Percentiles rank a stretch among this genome's conserved stretches.
Evolutionary conservation across 148 eudicot genomes (phyloP).

Genomic region (Talinum fruticosum): DNA sequence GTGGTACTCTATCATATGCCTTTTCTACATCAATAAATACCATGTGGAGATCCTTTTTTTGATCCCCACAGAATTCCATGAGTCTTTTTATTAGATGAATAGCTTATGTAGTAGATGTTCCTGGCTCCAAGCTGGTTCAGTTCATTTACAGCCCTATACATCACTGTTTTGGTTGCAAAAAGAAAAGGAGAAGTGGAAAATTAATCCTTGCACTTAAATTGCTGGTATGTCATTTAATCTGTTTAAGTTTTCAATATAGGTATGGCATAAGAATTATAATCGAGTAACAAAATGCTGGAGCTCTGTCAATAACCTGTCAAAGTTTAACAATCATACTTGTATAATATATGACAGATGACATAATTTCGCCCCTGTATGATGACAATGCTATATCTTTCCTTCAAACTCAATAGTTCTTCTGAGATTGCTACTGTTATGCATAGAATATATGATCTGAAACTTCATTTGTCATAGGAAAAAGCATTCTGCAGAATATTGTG

Average conservation of each 20-base stretch:
- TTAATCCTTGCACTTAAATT: background rate
- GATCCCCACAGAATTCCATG: too few species aligned
- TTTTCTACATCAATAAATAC: too few species aligned
- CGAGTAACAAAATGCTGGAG: background rate
- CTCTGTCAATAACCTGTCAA: background rate
- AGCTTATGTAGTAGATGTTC: too few species aligned
- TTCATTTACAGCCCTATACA: too few species aligned
- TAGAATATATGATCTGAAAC: conserved; percentile 9
- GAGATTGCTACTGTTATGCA: conserved; percentile 4
- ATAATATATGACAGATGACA: background rate
- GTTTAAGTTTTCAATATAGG: background rate
- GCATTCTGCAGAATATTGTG: conserved; percentile 56
- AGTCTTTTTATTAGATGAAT: too few species aligned
- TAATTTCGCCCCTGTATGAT: background rate
- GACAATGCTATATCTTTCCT: background rate
- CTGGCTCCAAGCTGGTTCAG: too few species aligned
- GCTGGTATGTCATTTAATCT: background rate
- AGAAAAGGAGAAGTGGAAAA: background rate
- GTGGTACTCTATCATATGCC: too few species aligned
- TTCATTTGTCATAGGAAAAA: conserved; percentile 38
- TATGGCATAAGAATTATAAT: background rate
- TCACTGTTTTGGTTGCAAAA: background rate
- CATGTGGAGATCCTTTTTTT: too few species aligned
- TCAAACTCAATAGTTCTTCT: background rate
- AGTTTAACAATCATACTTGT: background rate